Evolutionary conservation across 2,329 filamentous ascomycete genomes (phyloP).

Genomic region (Hortaea werneckii): DNA sequence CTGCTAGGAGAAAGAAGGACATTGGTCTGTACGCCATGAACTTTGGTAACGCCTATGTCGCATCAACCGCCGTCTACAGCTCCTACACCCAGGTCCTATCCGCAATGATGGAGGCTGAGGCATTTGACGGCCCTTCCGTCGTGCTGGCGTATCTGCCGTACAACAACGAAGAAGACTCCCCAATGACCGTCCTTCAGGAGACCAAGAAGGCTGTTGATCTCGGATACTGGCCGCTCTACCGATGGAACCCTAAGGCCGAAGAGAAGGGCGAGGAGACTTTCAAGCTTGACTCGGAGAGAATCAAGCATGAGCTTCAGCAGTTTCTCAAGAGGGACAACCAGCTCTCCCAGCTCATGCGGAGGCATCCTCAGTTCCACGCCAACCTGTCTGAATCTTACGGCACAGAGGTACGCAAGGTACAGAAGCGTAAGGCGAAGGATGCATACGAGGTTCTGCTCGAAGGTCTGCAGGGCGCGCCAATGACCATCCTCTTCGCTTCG

Average conservation of each 20-base stretch:
- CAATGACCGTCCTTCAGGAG: constrained; percentile 89
- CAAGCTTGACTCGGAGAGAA: constrained; percentile 84
- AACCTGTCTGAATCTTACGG: constrained; percentile 83
- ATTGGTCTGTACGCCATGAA: constrained; percentile 99
- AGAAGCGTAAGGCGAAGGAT: constrained; percentile 94
- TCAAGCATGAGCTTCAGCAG: constrained; percentile 90
- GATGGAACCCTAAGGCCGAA: constrained; percentile 89
- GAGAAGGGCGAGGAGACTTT: constrained; percentile 80
- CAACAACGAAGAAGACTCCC: constrained; percentile 82
- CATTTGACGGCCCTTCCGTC: constrained; percentile 88
- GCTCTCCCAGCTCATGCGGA: constrained; percentile 86
- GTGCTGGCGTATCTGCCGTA: constrained; percentile 93
- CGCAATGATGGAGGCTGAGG: constrained; percentile 92
- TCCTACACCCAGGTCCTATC: constrained; percentile 97
- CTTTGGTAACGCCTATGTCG: constrained; percentile 94
- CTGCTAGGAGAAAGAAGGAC: constrained; percentile 89
- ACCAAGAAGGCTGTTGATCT: constrained; percentile 97
- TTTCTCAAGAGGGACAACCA: constrained; percentile 92
- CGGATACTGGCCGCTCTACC: constrained; percentile 96
- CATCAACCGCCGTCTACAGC: constrained; percentile 96
- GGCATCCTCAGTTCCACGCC: constrained; percentile 76
- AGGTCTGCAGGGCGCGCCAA: constrained; percentile 80
- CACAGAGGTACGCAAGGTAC: constrained; percentile 78
- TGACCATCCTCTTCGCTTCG: constrained; percentile 88
- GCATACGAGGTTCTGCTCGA: constrained; percentile 90